phyloP scores from a whole-genome alignment of 176 grass and related monocot species.

The Triticum aestivum region IWGSC_CS_RefSeq_v2.1 NC_057795.1:255242941-255243440 shows the following conservation, averaged over 20 bases:
- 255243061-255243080: constrained; percentile 57
- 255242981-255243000: constrained; percentile 61
- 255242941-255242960: constrained; percentile 36
- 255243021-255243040: constrained; percentile 59
- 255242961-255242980: constrained; percentile 61
- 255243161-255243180: constrained; percentile 86
- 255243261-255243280: constrained; percentile 79
- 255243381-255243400: background rate
- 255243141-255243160: constrained; percentile 93
- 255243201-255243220: constrained; percentile 88
- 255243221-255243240: constrained; percentile 96
- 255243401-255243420: background rate
- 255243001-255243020: constrained; percentile 42
- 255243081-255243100: constrained; percentile 57
- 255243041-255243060: constrained; percentile 51
- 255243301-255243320: constrained; percentile 70
- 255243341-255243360: constrained; percentile 8
- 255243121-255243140: constrained; percentile 74
- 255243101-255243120: constrained; percentile 87
- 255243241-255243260: constrained; percentile 79
- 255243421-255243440: background rate
- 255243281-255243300: constrained; percentile 89
- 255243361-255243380: background rate
- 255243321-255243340: constrained; percentile 36
- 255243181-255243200: constrained; percentile 92